These are phyloP conservation scores for Alternaria ventricosa DNA, from an alignment of 2,329 filamentous ascomycete species.

Conservation along the genomic window DNA sequence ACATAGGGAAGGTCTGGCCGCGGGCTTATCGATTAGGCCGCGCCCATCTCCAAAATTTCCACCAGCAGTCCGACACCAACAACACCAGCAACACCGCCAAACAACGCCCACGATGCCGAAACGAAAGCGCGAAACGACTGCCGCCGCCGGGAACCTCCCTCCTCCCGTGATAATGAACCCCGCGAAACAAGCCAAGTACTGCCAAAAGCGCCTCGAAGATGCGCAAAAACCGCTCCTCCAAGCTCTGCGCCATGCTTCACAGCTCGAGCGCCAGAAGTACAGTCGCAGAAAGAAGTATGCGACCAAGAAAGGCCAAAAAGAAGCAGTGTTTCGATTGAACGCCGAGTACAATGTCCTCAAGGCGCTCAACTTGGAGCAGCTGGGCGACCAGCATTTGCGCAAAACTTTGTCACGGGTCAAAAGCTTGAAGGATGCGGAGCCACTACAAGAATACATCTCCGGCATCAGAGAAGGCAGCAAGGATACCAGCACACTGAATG, in stretches of 20 bases:
- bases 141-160: slow-evolving; percentile 7
- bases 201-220: slow-evolving; percentile 56
- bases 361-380: slow-evolving; percentile 58
- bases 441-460: slow-evolving; percentile 51
- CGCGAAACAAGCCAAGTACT: slow-evolving; percentile 30
- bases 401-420: slow-evolving; percentile 65
- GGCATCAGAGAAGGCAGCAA: slow-evolving; percentile 49
- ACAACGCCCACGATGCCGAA: slow-evolving; percentile 37
- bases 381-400: slow-evolving; percentile 62
- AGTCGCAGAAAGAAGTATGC: slow-evolving; percentile 67
- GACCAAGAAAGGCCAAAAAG: slow-evolving; percentile 52
- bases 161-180: neutral
- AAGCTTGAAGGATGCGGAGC: slow-evolving; percentile 59
- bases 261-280: slow-evolving; percentile 79
- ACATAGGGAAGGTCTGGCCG: neutral
- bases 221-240: slow-evolving; percentile 65
- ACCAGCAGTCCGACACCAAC: slow-evolving; percentile 1
- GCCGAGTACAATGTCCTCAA: slow-evolving; percentile 67
- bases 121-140: slow-evolving; percentile 39
- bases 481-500: slow-evolving; percentile 61
- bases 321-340: slow-evolving; percentile 65
- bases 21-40: slow-evolving; percentile 17
- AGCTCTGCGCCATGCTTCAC: slow-evolving; percentile 74
- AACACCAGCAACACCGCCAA: neutral
- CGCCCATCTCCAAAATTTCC: slow-evolving; percentile 16